A percentile compares a stretch with the other conserved stretches of the same genome.
Conservation (phyloP, 116 monocot genomes). For the Phalaenopsis hybrid region DNA sequence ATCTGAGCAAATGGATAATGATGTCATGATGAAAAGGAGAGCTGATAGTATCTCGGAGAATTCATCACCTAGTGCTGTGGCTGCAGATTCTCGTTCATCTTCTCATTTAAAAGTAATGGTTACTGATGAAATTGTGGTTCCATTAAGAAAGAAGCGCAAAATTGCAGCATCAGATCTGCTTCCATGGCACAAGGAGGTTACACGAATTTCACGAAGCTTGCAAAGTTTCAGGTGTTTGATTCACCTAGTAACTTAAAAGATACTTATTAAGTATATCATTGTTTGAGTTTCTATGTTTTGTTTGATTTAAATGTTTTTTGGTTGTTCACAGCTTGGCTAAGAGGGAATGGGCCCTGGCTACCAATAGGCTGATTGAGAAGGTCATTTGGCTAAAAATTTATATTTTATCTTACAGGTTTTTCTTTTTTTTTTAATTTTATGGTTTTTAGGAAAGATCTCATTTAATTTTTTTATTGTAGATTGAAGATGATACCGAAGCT, state of each 20-base stretch:
- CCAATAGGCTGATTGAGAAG: constrained; percentile 48
- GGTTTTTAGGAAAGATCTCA: constrained; percentile 9
- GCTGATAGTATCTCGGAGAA: constrained; percentile 13
- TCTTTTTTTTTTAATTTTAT: not conserved
- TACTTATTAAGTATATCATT: not conserved
- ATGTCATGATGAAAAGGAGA: constrained; percentile 13
- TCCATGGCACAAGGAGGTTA: constrained; percentile 44
- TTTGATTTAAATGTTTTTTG: constrained; percentile 1
- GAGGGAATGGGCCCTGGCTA: constrained; percentile 34
- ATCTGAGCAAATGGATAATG: constrained; percentile 21
- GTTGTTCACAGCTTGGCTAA: constrained; percentile 27
- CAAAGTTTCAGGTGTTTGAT: constrained; percentile 25
- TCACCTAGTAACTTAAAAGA: not conserved
- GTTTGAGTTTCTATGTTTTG: not conserved
- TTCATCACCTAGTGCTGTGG: constrained; percentile 5
- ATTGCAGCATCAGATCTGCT: constrained; percentile 14
- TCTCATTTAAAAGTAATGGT: constrained; percentile 2
- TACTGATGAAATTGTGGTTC: not conserved
- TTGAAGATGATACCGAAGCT: constrained; percentile 35
- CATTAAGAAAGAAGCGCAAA: constrained; percentile 31
- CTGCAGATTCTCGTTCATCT: constrained; percentile 5
- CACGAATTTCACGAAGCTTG: constrained; percentile 17
- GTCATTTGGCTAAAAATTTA: constrained; percentile 8
- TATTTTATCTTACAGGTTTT: not conserved
- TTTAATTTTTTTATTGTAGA: constrained; percentile 16